Base-by-base conservation (phyloP, 257 asterid species). In the Apocynum venetum region DNA sequence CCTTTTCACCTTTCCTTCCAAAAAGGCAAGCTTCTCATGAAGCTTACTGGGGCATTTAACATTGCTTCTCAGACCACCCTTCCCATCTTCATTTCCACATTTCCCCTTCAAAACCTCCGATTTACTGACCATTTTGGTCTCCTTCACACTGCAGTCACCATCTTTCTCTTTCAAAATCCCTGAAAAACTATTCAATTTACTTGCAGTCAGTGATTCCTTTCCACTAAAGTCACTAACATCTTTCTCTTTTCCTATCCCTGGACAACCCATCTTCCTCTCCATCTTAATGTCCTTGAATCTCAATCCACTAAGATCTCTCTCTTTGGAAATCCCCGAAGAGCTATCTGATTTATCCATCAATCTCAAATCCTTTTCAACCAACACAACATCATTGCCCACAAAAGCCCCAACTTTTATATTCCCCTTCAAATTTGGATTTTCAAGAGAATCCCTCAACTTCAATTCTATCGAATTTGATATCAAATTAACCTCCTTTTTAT, bases 1-100 rank as follows among this genome's bases (percentile, higher is more conserved):
- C 83, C 91, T 86, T 83, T 87, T 89, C 80, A 92, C 97, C 78
- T 91, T 92, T 46, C 96, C 96, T 87, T 92, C 97, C 83, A 92
- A 78, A 81, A 84, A 87, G 0, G 96, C 95, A 77, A 92, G 97
- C 85, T 92, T 92, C 78, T 91, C 96, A 0, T 87, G 95, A 55
- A 92, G 85, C 82, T 91, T 88, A 79, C 93, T 91, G 0, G 89
- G 88, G 72, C 87, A 83, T 84, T 89, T 89, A 36, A 46, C 76
- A 66, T 78, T 84, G 41, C 56, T 75, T 70, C 82, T 38, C 31
- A 15, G 25, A 41, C 75, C 43, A 51, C 72, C 48, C 72, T 65
- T 73, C 41, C 80, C 78, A 76, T 74, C 81, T 40, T 72, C 86
- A 74, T n/a, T 79, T 36, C 72, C 82, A 38, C 84, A 70, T 76